A percentile compares a stretch with the other conserved stretches of the same genome.
These are phyloP conservation scores for Nitzschia sp. DNA, from an alignment of 108 stramenopile species.

Conservation along the genomic window DNA sequence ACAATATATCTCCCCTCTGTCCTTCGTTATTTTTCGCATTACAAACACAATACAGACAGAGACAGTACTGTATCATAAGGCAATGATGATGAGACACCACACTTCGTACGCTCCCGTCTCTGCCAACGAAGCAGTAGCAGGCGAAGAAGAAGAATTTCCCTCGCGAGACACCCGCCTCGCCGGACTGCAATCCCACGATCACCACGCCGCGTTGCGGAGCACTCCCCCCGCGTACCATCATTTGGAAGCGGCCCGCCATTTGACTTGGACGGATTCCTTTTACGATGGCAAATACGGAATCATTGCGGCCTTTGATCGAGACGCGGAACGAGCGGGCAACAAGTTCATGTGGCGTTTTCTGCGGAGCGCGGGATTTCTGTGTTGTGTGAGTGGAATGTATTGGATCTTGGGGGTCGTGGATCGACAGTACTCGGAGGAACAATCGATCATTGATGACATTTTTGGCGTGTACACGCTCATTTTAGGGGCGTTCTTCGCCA, in stretches of 20 bases:
- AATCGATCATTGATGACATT: slow-evolving; percentile 13
- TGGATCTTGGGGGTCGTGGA: slow-evolving; percentile 4
- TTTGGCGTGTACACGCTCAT: slow-evolving; percentile 7
- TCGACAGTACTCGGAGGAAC: neutral
- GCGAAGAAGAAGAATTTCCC: too few relatives aligned
- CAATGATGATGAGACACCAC: too few relatives aligned
- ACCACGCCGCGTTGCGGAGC: neutral
- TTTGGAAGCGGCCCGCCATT: slow-evolving; percentile 10
- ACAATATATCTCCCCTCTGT: too few relatives aligned
- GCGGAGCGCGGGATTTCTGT: neutral
- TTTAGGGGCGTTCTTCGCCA: neutral
- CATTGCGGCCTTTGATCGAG: slow-evolving; percentile 23
- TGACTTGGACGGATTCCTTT: slow-evolving; percentile 14
- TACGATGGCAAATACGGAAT: slow-evolving; percentile 23
- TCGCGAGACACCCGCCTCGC: too few relatives aligned
- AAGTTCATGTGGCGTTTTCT: slow-evolving; percentile 10
- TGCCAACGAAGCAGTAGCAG: too few relatives aligned
- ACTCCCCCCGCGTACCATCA: neutral
- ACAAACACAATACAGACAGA: too few relatives aligned
- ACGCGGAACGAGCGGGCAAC: slow-evolving; percentile 5
- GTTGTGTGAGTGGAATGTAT: neutral
- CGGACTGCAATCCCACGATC: neutral
- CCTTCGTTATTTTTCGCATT: too few relatives aligned
- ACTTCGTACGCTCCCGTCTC: too few relatives aligned
- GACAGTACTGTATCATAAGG: too few relatives aligned